Base-by-base conservation (phyloP, 495 filamentous ascomycete genomes). In the Parachaetomium inaequale region DNA sequence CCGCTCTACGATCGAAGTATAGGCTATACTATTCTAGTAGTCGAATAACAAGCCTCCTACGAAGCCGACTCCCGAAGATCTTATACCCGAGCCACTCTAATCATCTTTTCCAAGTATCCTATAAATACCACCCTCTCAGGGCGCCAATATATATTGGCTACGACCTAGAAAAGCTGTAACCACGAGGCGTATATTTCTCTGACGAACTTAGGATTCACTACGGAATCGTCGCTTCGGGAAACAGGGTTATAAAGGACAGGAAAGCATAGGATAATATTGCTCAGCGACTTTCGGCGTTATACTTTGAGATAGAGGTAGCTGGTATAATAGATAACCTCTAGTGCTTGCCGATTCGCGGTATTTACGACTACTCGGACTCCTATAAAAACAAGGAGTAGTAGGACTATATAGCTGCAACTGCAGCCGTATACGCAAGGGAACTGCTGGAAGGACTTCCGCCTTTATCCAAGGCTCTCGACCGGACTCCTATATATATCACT, bases 281-380 rank as follows among this genome's bases (percentile, higher is more conserved):
- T 52, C 45, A 65, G 55, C 55, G 55, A 46, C 55, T 45, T 45
- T 45, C 43, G 28, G 55, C 38, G 42, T 26, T 66, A 8, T 66
- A 70, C 74, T 17, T 74, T 68, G 73, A 75, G 74, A 70, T 60
- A 15, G 62, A 65, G 17, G 65, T 58, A 45, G 67, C 67, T 15
- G 64, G 65, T 14, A 56, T 70, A 2, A 54, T 58, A 47, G 62
- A 66, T n/a, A 54, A 58, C 14, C 57, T 70, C 23, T 67, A 68
- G 29, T 68, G 61, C 52, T 17, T 77, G 0, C 63, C 77, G 23
- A 72, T 77, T 63, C 76, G 76, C 59, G 70, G 70, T 7, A 73
- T 76, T 29, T 74, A 68, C 51, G 74, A 78, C 54, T 78, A 78
- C 63, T 66, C 75, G 23, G 75, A 77, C 53, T 72, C 70, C 62